phyloP scores from a whole-genome alignment of 805 yeast species.

The Pichia cabralensis region DNA sequence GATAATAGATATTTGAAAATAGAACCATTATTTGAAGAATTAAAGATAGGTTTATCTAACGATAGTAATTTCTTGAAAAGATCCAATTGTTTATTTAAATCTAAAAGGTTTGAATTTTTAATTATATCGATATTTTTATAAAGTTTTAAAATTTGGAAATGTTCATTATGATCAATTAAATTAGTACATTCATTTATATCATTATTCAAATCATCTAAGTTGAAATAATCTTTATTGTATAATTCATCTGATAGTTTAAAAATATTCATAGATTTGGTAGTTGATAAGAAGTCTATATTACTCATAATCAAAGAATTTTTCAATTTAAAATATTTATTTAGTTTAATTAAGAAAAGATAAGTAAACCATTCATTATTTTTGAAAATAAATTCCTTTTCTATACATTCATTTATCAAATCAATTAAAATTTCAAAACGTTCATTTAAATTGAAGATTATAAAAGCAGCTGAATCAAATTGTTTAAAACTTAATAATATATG shows the following conservation, averaged over 20 bases:
- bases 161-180: neutral
- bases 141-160: neutral
- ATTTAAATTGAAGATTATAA: conserved; percentile 5
- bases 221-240: conserved; percentile 2
- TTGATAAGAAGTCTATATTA: conserved; percentile 8
- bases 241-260: conserved; percentile 6
- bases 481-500: conserved; percentile 1
- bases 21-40: neutral
- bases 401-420: conserved; percentile 4
- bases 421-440: conserved; percentile 6
- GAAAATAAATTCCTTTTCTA: conserved; percentile 6
- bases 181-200: conserved; percentile 3
- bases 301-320: conserved; percentile 8
- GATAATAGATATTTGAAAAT: neutral
- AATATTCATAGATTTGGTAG: neutral
- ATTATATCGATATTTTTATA: neutral
- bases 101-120: neutral
- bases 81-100: conserved; percentile 1
- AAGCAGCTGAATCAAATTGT: conserved; percentile 11
- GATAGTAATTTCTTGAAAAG: neutral
- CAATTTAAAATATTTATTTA: conserved; percentile 2
- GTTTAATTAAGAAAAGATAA: conserved; percentile 7
- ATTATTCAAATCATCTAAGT: neutral
- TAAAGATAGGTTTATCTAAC: neutral
- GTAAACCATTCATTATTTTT: conserved; percentile 7